Conservation (phyloP, 176 grass and related monocot species). For the Phoenix dactylifera region DNA sequence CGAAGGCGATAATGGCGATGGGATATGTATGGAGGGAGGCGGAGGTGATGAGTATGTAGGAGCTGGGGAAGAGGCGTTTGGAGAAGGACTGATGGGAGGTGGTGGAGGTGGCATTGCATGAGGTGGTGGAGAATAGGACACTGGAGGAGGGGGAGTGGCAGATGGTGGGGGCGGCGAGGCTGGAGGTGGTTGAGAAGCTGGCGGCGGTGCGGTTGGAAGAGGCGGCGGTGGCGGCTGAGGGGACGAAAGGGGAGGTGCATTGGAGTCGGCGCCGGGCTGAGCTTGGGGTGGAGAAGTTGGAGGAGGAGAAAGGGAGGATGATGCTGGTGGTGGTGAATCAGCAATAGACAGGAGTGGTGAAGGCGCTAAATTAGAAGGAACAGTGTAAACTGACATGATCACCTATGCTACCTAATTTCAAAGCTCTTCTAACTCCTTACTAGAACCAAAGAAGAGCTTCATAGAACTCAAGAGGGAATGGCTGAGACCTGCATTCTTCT, state of each 20-base stretch:
- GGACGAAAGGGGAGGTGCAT: slow-evolving; percentile 24
- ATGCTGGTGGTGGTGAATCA: no score
- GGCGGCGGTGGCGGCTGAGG: slow-evolving; percentile 12
- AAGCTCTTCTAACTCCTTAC: no score
- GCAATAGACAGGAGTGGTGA: no score
- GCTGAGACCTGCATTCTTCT: no score
- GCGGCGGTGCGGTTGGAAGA: slow-evolving; percentile 12
- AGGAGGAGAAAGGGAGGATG: no score
- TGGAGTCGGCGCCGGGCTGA: slow-evolving; percentile 23
- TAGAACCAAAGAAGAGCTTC: no score
- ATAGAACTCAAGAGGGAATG: no score
- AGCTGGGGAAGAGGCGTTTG: slow-evolving; percentile 11
- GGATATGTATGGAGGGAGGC: no score
- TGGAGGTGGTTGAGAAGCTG: not conserved
- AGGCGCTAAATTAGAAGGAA: no score
- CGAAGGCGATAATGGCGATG: no score
- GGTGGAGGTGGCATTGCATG: not conserved
- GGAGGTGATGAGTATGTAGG: not conserved
- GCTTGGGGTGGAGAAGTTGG: slow-evolving; percentile 26
- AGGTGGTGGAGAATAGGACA: not conserved
- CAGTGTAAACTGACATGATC: no score
- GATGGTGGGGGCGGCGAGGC: slow-evolving; percentile 25
- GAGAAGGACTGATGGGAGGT: slow-evolving; percentile 17
- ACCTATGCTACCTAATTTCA: no score
- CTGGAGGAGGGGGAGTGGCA: not conserved